Evolutionary conservation across 768 basidiomycete genomes (phyloP).

Genomic region (Termitomyces sp.): DNA sequence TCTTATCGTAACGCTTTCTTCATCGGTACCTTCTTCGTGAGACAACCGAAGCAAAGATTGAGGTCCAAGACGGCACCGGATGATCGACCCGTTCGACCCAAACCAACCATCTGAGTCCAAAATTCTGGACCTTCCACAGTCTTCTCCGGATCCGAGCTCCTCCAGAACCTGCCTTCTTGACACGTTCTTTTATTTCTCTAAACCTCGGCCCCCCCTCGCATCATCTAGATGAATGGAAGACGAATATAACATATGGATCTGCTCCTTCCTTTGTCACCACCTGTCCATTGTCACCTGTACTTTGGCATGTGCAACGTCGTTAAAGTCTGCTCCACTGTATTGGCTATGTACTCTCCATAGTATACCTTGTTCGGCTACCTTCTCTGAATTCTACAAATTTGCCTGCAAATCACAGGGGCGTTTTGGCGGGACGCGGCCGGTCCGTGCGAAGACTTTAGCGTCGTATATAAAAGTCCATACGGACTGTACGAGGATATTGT

Average conservation of each 20-base stretch:
- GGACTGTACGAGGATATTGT: not conserved
- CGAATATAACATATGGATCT: conserved; percentile 2
- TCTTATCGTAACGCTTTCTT: too few relatives aligned
- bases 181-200: too few relatives aligned
- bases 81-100: too few relatives aligned
- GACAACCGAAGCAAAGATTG: too few relatives aligned
- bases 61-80: too few relatives aligned
- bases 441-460: conserved; percentile 1
- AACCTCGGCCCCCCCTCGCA: not conserved
- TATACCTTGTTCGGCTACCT: not conserved
- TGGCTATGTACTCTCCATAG: not conserved
- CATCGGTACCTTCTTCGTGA: too few relatives aligned
- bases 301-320: conserved; percentile 9
- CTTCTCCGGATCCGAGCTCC: not conserved
- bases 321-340: not conserved
- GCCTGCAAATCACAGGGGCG: conserved; percentile 8
- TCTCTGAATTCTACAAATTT: not conserved
- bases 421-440: conserved; percentile 4
- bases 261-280: not conserved
- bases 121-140: not conserved
- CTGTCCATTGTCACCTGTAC: conserved; percentile 6
- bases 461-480: not conserved
- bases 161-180: not conserved
- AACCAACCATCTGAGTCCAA: too few relatives aligned
- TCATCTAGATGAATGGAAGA: not conserved